Evolutionary conservation across 495 filamentous ascomycete genomes (phyloP).

Genomic region (Neurospora sp.): DNA sequence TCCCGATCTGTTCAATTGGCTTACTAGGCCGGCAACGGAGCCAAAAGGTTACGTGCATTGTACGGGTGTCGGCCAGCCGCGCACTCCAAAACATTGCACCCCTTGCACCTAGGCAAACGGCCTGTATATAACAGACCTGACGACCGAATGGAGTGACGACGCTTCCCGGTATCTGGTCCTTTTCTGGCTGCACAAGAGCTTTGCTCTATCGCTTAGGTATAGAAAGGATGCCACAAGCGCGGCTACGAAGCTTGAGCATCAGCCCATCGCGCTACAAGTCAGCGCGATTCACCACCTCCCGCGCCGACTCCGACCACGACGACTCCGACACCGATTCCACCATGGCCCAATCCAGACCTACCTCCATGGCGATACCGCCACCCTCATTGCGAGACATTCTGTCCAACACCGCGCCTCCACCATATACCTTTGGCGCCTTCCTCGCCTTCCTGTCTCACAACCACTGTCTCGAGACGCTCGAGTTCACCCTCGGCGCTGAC

Average conservation of each 20-base stretch:
- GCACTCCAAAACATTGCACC: slow-evolving; percentile 13
- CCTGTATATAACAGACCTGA: background rate
- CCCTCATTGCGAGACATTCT: slow-evolving; percentile 84
- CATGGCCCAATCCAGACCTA: slow-evolving; percentile 36
- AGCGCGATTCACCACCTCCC: slow-evolving; percentile 26
- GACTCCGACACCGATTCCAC: slow-evolving; percentile 33
- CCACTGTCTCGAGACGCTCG: slow-evolving; percentile 91
- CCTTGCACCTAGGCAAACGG: slow-evolving; percentile 16
- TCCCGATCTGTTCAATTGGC: background rate
- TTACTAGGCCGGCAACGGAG: slow-evolving; percentile 12
- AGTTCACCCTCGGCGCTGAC: slow-evolving; percentile 92
- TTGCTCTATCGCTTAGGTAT: no score
- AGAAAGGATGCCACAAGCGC: slow-evolving; percentile 31
- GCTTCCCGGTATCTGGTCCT: slow-evolving; percentile 2
- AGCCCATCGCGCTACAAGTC: slow-evolving; percentile 27
- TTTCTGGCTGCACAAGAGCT: slow-evolving; percentile 7
- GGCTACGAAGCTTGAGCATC: slow-evolving; percentile 29
- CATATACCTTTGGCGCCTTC: slow-evolving; percentile 89
- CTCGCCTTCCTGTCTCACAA: slow-evolving; percentile 97
- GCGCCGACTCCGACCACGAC: slow-evolving; percentile 28
- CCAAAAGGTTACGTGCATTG: slow-evolving; percentile 15
- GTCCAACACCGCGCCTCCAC: slow-evolving; percentile 73
- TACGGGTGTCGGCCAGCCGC: slow-evolving; percentile 14
- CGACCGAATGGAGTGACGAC: slow-evolving; percentile 14
- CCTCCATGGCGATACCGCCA: slow-evolving; percentile 46